Base-by-base conservation (phyloP, 202 grass and related monocot species). In the Bolboschoenoplectus hybrid region DNA sequence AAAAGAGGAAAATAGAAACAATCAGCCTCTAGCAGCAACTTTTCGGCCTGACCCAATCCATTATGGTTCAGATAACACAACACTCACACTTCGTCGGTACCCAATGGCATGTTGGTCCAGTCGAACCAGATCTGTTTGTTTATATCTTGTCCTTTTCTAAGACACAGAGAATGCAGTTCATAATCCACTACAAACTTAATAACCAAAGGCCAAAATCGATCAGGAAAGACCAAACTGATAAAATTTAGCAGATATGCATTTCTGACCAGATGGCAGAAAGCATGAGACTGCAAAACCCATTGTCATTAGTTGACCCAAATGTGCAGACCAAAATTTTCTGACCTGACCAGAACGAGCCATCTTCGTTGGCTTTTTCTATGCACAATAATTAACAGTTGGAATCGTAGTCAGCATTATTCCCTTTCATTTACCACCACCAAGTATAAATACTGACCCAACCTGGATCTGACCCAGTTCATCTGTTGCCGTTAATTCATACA, bases 81-180 rank as follows among this genome's bases (percentile, higher is more conserved):
- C 44, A 55, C 1, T 61, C 38, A 79, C 47, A 20, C 38, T 80
- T 80, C 7, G 19, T 80, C 7, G 16, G 43, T 26, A 26, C 14
- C 46, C 72, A 34, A 12, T 44, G 36, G 55, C 55, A 80, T 93
- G 88, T 34, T 82, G 38, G 56, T 39, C 32, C 2, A 51, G 51
- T 80, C 16, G 11, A 35, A 93, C 3, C 57, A 71, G 32, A 52
- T 76, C 11, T 38, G 32, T 51, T 76, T 52, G n/a, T 35, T 47
- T 35, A 7, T 53, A 40, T 78, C 7, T 78, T 32, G 6, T 12
- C 12, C 53, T 78, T 78, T 8, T 55, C 51, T 78, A 39, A 36
- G 50, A 78, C 34, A 78, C 2, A 74, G 10, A 78, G n/a, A 40
- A 26, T 32, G 46, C 71, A 51, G 67, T 74, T 19, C n/a, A 32